Evolutionary conservation across 2,329 filamentous ascomycete genomes (phyloP), one percentile per base, ranked within the genome.

Genomic region (Stenocarpella maydis): DNA sequence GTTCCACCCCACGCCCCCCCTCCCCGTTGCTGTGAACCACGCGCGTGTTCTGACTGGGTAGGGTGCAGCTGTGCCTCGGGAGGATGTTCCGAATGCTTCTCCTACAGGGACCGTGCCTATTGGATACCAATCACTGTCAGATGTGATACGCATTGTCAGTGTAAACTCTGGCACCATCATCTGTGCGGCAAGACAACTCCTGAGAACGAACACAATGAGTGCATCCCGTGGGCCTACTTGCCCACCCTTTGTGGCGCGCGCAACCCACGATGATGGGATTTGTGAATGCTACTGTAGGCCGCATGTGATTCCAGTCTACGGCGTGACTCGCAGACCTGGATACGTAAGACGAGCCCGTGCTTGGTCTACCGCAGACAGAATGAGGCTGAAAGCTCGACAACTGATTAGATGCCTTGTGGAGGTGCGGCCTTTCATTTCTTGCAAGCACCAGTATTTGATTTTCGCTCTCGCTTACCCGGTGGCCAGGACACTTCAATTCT

Each of bases 121-220:
- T 63, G 58, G 58, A 49, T 63, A 63, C 58, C 58, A 63, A 47
- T 63, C 58, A 43, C 58, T 63, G 58, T 63, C 58, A 49, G 43
- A 63, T 31, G 49, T 63, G 43, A 63, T 49, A 63, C 58, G 58
- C 58, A 49, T 41, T 63, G 58, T 63, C 58, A 63, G 58, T 63
- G 37, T 63, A 63, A 63, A 63, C 58, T 63, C 58, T 49, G 58
- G 43, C 58, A 43, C 43, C 58, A 63, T 28, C 58, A 63, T 63
- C 58, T 63, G 58, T 63, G 58, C 58, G 58, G 43, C 31, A 12
- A 63, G 47, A 63, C 58, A 49, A 49, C 58, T 47, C 28, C 43
- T 63, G 41, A 63, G 43, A 41, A n/a, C 24, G 54, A 24, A 63
- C 58, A 37, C 58, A 41, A 63, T 41, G 28, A 26, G 47, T 21